Percentiles rank a stretch among this genome's conserved stretches.
Conservation (phyloP, 1,139 yeast species). For the Blastobotrys ciferrii region DNA sequence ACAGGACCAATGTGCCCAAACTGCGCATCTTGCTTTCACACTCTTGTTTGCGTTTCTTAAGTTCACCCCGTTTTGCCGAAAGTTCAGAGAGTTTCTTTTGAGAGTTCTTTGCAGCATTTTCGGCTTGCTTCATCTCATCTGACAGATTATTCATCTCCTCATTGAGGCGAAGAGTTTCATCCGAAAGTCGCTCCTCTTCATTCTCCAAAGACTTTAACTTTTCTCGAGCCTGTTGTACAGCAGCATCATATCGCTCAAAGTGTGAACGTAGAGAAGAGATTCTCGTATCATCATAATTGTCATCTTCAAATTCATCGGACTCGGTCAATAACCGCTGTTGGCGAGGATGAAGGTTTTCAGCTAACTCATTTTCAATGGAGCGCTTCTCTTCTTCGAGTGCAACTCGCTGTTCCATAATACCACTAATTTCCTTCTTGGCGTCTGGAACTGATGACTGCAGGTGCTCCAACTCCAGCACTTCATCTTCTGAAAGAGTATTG, state of each 20-base stretch:
- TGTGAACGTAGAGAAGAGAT: background rate
- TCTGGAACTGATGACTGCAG: conserved; percentile 6
- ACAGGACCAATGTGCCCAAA: conserved; percentile 32
- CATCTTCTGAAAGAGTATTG: conserved; percentile 50
- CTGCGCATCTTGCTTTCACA: conserved; percentile 73
- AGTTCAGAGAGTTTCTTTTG: conserved; percentile 9
- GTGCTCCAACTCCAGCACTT: conserved; percentile 43
- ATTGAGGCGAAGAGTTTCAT: conserved; percentile 4
- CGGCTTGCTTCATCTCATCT: conserved; percentile 7
- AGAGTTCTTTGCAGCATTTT: conserved; percentile 5
- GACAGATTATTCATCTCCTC: conserved; percentile 4
- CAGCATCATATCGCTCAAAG: background rate
- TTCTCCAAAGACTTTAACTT: conserved; percentile 1
- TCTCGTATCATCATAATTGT: conserved; percentile 9
- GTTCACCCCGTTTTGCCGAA: conserved; percentile 15
- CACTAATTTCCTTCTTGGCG: conserved; percentile 3
- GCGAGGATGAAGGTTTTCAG: conserved; percentile 52
- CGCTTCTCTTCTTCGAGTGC: conserved; percentile 4
- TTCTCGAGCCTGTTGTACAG: conserved; percentile 1
- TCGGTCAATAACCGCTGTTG: conserved; percentile 35
- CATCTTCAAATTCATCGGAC: conserved; percentile 18
- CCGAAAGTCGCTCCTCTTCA: conserved; percentile 2
- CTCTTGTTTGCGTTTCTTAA: conserved; percentile 65
- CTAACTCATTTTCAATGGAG: conserved; percentile 42
- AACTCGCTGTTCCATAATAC: conserved; percentile 4